phyloP scores from a whole-genome alignment of 495 filamentous ascomycete species.

The Bombardia bombarda region DNA sequence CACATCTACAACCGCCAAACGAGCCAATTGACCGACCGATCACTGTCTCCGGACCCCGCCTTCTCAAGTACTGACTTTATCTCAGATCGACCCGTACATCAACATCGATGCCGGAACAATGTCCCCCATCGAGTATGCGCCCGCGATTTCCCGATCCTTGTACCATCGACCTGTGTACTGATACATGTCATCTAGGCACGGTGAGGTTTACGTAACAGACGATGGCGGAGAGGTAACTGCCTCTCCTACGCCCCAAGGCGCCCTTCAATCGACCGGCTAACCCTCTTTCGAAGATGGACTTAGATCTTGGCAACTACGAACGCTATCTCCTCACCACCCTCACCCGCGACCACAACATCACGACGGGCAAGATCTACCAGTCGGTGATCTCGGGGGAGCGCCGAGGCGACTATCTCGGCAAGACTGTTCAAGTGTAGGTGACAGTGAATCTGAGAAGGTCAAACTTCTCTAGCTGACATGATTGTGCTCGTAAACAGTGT shows the following conservation, averaged over 20 bases:
- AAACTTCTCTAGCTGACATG: neutral
- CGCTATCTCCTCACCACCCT: conserved; percentile 58
- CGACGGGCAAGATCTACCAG: conserved; percentile 91
- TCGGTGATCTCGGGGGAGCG: conserved; percentile 72
- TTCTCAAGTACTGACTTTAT: no score
- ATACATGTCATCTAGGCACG: conserved; percentile 16
- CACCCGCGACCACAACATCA: conserved; percentile 80
- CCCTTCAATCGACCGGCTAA: neutral
- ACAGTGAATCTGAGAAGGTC: neutral
- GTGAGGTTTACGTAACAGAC: conserved; percentile 32
- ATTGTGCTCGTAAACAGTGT: conserved; percentile 39
- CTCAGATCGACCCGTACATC: conserved; percentile 81
- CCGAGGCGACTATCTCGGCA: conserved; percentile 77
- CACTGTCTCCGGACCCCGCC: neutral
- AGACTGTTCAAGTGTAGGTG: conserved; percentile 70
- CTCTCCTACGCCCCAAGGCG: neutral
- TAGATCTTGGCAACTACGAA: conserved; percentile 97
- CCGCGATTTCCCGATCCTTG: neutral
- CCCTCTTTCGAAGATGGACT: conserved; percentile 51
- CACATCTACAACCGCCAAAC: neutral
- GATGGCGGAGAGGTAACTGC: conserved; percentile 17
- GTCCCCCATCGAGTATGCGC: conserved; percentile 63
- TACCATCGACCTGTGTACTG: neutral
- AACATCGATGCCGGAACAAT: conserved; percentile 73
- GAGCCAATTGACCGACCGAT: no score